Evolutionary conservation across 2,329 filamentous ascomycete species (phyloP), one percentile per base, ranked within the genome.

Genomic region (Niveomyces coronatus): DNA sequence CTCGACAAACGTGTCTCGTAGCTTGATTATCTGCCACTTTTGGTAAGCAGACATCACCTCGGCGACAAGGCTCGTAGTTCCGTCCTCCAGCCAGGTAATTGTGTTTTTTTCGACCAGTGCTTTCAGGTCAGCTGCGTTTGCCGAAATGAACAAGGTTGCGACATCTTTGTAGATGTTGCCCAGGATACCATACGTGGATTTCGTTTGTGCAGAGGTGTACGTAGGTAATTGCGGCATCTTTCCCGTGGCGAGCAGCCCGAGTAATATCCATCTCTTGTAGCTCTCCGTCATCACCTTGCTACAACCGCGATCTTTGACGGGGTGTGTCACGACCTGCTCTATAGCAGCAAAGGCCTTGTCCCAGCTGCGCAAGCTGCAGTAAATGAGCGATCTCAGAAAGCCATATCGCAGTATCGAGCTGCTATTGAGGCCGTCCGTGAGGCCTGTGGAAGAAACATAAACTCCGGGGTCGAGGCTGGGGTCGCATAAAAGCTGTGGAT

Each of bases 191-290:
- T 79, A 79, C 5, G 63, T 55, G 50, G 74, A 79, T 44, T 71
- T 63, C 1, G 76, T 70, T 15, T 61, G 57, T 2, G 57, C 43
- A 35, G 70, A 67, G 7, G 74, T 71, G 32, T 74, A 71, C 27
- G 68, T 64, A 1, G 84, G 82, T 9, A 76, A 53, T 1, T 58
- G 48, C 2, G 64, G 62, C 4, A 66, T 64, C 49, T 67, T 74
- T 47, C 87, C 88, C 37, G 78, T 64, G 6, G 74, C 67, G 14
- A 98, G 64, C 39, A 95, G 68, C 37, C 78, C 76, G 9, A 87
- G 71, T 13, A 98, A 63, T 8, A 93, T 55, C 83, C 86, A 95
- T 59, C 89, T 93, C 62, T 89, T 93, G 66, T 94, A 89, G 5
- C 85, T 85, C 47, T 94, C 86, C 4, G 83, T 68, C 82, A 91